A percentile compares a stretch with the other conserved stretches of the same genome.
Conservation (phyloP, 2,329 filamentous ascomycete genomes). For the Phialemoniopsis sp. region DNA sequence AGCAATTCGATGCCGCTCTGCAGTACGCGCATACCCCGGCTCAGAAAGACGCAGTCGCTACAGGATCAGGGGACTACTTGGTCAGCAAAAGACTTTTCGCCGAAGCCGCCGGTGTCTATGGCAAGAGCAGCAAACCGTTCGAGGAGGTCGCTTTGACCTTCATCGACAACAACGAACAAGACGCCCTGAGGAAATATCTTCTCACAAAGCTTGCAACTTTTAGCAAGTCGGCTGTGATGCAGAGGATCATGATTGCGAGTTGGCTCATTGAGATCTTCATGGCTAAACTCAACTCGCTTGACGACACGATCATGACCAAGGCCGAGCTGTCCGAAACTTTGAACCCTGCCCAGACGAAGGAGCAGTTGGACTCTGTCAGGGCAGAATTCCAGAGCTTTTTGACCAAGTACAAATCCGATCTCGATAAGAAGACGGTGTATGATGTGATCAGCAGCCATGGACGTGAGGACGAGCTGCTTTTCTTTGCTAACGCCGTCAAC, state of each 20-base stretch:
- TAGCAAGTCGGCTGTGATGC: conserved; percentile 84
- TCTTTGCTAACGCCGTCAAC: conserved; percentile 81
- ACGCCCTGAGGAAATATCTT: conserved; percentile 87
- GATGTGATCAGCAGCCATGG: conserved; percentile 95
- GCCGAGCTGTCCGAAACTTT: conserved; percentile 73
- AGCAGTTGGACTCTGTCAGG: conserved; percentile 66
- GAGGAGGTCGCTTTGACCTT: conserved; percentile 91
- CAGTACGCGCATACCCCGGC: conserved; percentile 74
- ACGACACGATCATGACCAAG: conserved; percentile 89
- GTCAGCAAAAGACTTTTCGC: conserved; percentile 75
- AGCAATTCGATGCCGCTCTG: conserved; percentile 85
- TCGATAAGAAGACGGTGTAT: conserved; percentile 90
- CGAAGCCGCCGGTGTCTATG: conserved; percentile 87
- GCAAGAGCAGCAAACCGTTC: conserved; percentile 93
- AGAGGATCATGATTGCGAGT: conserved; percentile 88
- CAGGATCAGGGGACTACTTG: conserved; percentile 85
- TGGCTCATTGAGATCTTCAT: conserved; percentile 97
- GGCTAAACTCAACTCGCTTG: conserved; percentile 90
- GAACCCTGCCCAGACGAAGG: conserved; percentile 66
- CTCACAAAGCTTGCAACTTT: conserved; percentile 76
- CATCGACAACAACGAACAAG: conserved; percentile 84
- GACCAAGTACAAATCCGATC: conserved; percentile 75
- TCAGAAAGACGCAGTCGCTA: conserved; percentile 89
- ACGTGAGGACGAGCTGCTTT: conserved; percentile 86
- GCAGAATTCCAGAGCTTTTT: conserved; percentile 88